These are phyloP conservation scores for Blastocystis sp. DNA, from an alignment of 352 stramenopile species.

Conservation along the genomic window DNA sequence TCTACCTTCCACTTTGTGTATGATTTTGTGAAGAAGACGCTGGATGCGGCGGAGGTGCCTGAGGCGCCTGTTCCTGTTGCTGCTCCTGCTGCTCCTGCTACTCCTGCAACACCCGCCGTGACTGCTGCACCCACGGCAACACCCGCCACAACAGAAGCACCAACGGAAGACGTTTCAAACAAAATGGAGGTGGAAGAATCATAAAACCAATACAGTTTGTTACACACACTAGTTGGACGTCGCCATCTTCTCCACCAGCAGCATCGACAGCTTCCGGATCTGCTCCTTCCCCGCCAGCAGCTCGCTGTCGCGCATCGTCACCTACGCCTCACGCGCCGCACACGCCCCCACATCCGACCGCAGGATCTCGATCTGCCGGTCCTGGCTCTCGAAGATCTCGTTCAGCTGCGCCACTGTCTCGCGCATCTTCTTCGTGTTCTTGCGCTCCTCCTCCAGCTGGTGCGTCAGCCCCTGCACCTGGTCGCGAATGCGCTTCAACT, in stretches of 20 bases:
- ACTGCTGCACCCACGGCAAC: too few species aligned
- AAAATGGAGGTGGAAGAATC: conserved; percentile 46
- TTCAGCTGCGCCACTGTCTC: conserved; percentile 66
- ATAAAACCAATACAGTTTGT: neutral
- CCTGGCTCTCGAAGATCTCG: conserved; percentile 59
- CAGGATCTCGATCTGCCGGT: conserved; percentile 67
- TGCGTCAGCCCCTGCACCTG: conserved; percentile 41
- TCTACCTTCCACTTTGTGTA: conserved; percentile 83
- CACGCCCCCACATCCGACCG: conserved; percentile 15
- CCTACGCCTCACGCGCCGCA: neutral
- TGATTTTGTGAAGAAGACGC: conserved; percentile 76
- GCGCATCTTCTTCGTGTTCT: conserved; percentile 57
- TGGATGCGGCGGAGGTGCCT: conserved; percentile 76
- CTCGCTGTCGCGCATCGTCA: conserved; percentile 60
- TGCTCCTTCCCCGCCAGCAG: conserved; percentile 64
- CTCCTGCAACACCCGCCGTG: too few species aligned
- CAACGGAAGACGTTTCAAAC: neutral
- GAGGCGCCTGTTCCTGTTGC: neutral
- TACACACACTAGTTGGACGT: conserved; percentile 13
- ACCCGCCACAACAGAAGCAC: neutral
- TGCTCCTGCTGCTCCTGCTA: too few species aligned
- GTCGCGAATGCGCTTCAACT: conserved; percentile 34
- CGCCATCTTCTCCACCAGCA: conserved; percentile 51
- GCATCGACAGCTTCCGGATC: conserved; percentile 54
- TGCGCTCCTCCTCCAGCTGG: conserved; percentile 64